Evolutionary conservation across 2,329 filamentous ascomycete species (phyloP).

Genomic region (Trichoderma citrinoviride): DNA sequence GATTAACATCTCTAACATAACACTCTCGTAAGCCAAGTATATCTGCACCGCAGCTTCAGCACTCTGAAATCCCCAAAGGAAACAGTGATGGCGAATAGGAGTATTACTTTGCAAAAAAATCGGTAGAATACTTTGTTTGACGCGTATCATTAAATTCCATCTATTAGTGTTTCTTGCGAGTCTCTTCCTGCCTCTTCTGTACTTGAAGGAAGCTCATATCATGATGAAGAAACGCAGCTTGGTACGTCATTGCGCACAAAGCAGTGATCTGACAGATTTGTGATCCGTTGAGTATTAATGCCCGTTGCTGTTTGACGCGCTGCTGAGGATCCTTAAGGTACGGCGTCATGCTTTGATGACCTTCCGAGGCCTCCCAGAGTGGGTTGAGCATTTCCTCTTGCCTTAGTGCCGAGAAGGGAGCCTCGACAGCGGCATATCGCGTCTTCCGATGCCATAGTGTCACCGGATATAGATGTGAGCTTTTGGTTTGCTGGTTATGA

Average conservation of each 20-base stretch:
- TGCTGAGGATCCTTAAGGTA: slow-evolving; percentile 9
- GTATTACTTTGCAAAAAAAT: slow-evolving; percentile 44
- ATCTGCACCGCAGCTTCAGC: slow-evolving; percentile 36
- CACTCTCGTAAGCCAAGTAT: slow-evolving; percentile 4
- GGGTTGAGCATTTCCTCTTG: slow-evolving; percentile 3
- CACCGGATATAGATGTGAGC: too few relatives aligned
- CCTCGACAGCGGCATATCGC: background rate
- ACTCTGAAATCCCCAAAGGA: slow-evolving; percentile 43
- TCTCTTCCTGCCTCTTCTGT: slow-evolving; percentile 25
- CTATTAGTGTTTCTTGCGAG: slow-evolving; percentile 37
- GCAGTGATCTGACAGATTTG: slow-evolving; percentile 42
- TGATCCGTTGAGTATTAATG: slow-evolving; percentile 37
- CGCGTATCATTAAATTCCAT: too few relatives aligned
- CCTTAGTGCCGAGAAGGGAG: background rate
- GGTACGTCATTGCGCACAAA: slow-evolving; percentile 41
- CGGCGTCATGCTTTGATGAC: background rate
- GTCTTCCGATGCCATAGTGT: background rate
- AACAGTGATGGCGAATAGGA: slow-evolving; percentile 33
- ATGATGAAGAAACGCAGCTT: slow-evolving; percentile 40
- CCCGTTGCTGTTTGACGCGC: slow-evolving; percentile 29
- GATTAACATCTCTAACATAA: background rate
- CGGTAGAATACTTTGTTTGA: too few relatives aligned
- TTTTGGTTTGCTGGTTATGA: background rate
- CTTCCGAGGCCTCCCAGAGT: slow-evolving; percentile 5
- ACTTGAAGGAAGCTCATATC: slow-evolving; percentile 38